Conservation (phyloP, 768 basidiomycete species). For the Thelephora aurantiotincta region DNA sequence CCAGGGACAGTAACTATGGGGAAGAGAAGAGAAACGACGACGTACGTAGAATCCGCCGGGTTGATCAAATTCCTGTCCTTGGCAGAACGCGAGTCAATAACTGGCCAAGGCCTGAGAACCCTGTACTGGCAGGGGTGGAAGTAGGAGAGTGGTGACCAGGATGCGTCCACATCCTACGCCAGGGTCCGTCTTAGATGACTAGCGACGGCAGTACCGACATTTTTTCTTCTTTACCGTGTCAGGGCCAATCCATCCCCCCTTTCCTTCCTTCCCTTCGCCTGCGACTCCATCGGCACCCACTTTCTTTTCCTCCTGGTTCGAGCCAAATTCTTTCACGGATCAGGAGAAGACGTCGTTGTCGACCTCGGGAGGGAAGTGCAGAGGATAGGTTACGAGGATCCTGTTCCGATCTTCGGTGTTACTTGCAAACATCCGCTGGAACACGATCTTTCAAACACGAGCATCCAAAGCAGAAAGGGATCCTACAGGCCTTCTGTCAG, state of each 20-base stretch:
- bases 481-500: constrained; percentile 29
- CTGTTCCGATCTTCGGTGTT: constrained; percentile 45
- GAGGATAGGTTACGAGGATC: constrained; percentile 69
- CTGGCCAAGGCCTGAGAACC: constrained; percentile 55
- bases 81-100: constrained; percentile 84
- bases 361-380: constrained; percentile 69
- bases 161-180: constrained; percentile 52
- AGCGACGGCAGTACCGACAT: constrained; percentile 56
- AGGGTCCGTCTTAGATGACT: constrained; percentile 40
- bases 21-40: neutral
- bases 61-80: constrained; percentile 47
- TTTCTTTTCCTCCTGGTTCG: constrained; percentile 36
- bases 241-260: constrained; percentile 4
- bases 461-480: constrained; percentile 80
- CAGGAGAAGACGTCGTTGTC: constrained; percentile 53
- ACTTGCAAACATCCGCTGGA: constrained; percentile 68
- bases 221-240: constrained; percentile 55
- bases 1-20: neutral
- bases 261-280: constrained; percentile 5
- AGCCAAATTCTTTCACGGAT: constrained; percentile 67
- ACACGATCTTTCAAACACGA: constrained; percentile 79
- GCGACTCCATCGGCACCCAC: constrained; percentile 26
- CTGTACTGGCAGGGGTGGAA: constrained; percentile 53
- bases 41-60: constrained; percentile 61
- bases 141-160: constrained; percentile 49